Evolutionary conservation across 2,329 filamentous ascomycete genomes (phyloP), one percentile per base, ranked within the genome.

Genomic region (Alternaria triticina): DNA sequence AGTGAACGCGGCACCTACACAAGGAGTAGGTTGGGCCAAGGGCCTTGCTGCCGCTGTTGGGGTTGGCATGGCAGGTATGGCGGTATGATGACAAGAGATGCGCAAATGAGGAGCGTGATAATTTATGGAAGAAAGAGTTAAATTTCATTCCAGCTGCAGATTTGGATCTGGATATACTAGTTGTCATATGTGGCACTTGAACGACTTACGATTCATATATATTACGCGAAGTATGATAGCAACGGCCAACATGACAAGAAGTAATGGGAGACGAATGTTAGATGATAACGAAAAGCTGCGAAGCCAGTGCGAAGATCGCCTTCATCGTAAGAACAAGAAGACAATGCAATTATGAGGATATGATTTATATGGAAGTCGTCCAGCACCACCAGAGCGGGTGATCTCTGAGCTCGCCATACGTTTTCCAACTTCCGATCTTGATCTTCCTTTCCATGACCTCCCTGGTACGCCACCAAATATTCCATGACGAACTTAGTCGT

Each of bases 31-130:
- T 6, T 70, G 68, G 71, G 61, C 46, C 11, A 66, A 43, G 50
- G 71, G 65, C 12, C 56, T 71, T 30, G 71, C 57, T 59, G 71
- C 66, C 52, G 74, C 63, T 9, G 57, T 75, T 11, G 76, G 70
- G 5, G 60, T 69, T 8, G 74, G 73, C n/a, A 25, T 76, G n/a
- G 71, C 59, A 20, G 70, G 68, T 2, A 23, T 72, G 17, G 50
- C 72, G 7, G 61, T 67, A 13, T 75, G 56, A 70, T 4, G 8
- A 20, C 8, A 23, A 13, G 10, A 8, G 5, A 43, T 36, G 23
- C 47, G 28, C 20, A 3, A 22, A 49, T 17, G 15, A 22, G 11
- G 11, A 7, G 13, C 22, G 6, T 6, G 23, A n/a, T 52, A 25
- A 52, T 40, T 33, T 13, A 45, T 20, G 33, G 44, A 22, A 2